Evolutionary conservation across 805 yeast genomes (phyloP), one percentile per base, ranked within the genome.

Genomic region (Maudiozyma serrabonitensis): DNA sequence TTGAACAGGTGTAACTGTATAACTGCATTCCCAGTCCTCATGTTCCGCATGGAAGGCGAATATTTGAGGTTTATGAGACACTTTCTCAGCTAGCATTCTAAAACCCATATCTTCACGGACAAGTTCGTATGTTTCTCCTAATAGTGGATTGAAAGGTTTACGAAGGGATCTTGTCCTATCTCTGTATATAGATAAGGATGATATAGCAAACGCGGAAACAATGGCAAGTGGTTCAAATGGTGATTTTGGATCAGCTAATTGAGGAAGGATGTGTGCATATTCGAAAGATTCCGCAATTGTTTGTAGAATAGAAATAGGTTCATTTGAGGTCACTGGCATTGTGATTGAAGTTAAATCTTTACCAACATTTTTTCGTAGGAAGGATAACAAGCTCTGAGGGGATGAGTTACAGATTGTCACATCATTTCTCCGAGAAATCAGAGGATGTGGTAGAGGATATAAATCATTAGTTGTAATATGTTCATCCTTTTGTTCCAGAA

Each of bases 291-390:
- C 99, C 0, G 93, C 74, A 56, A 82, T 79, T 53, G 81, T 78
- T 64, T 93, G 96, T 49, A 91, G 71, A 28, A 86, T 79, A 0
- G 95, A 79, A 21, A 91, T 63, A 0, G 99, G 99, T 66, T 93
- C 99, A 68, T 93, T 93, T 48, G 89, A 78, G 1, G 93, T 82
- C 7, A 93, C 95, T 1, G 99, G 99, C 90, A 91, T 89, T 0
- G 96, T 82, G 43, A 90, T 77, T 1, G 88, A 75, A 0, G 89
- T 75, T 50, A 93, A 64, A 65, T 91, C 98, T 61, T 90, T 91
- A 19, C 97, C 97, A 11, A 91, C 93, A 57, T 88, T 89, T 64
- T 90, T 90, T 50, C 96, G 76, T 46, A 93, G 73, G 57, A 89
- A 79, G 0, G 87, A 76, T 49, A 91, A 70, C 35, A 91, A 66